Percentiles rank a stretch among this genome's conserved stretches.
These are phyloP conservation scores for Trifolium subterraneum DNA, from an alignment of 306 rosid species.

Conservation along the genomic window DNA sequence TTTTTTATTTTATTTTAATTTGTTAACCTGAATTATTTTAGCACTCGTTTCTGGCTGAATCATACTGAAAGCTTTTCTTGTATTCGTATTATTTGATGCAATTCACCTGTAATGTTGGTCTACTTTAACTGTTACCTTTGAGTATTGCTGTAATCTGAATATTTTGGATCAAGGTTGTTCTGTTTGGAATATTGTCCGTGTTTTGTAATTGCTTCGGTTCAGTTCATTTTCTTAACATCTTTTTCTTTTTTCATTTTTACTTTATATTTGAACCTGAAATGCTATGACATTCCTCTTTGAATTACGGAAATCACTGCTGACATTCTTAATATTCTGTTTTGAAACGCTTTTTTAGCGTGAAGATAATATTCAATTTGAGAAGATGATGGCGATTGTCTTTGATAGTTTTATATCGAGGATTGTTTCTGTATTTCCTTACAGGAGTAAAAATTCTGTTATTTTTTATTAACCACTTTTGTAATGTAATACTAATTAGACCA, in stretches of 20 bases:
- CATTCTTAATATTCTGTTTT: not conserved
- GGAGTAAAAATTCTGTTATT: slow-evolving; percentile 21
- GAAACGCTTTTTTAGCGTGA: slow-evolving; percentile 9
- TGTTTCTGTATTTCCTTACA: slow-evolving; percentile 14
- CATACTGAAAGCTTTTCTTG: slow-evolving; percentile 6
- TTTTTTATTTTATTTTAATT: not conserved
- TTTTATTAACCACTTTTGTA: not conserved
- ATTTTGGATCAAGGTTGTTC: slow-evolving; percentile 37
- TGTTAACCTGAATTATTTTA: slow-evolving; percentile 29
- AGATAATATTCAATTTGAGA: not conserved
- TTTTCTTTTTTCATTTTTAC: not conserved
- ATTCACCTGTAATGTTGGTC: not conserved
- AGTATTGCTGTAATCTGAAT: not conserved
- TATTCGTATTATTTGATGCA: not conserved
- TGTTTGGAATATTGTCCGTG: not conserved
- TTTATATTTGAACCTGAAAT: slow-evolving; percentile 14
- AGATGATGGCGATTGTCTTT: not conserved
- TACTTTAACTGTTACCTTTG: not conserved
- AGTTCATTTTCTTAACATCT: slow-evolving; percentile 37
- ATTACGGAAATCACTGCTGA: too few species aligned
- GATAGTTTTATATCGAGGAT: not conserved
- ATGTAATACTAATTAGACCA: slow-evolving; percentile 18
- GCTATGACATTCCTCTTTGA: slow-evolving; percentile 39
- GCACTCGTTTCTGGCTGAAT: slow-evolving; percentile 41
- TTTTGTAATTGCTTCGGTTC: slow-evolving; percentile 8